A percentile compares a stretch with the other conserved stretches of the same genome.
Evolutionary conservation across 371 early-diverging fungal species (phyloP).

Genomic region (Actinomucor elegans): DNA sequence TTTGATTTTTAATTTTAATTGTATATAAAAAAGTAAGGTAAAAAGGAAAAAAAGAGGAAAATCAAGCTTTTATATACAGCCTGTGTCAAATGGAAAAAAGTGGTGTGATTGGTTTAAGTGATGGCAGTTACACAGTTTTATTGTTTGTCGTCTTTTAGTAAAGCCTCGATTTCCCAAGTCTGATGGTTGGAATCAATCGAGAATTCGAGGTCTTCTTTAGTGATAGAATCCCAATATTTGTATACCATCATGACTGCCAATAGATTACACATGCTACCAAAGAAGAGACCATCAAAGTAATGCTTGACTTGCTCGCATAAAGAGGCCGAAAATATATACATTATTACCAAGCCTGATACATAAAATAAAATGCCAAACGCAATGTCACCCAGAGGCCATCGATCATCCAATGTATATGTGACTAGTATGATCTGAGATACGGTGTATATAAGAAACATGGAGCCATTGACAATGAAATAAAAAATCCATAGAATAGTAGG

Average conservation of each 20-base stretch:
- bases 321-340: constrained; percentile 61
- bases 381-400: constrained; percentile 87
- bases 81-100: constrained; percentile 10
- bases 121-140: constrained; percentile 9
- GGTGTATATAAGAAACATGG: constrained; percentile 71
- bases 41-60: constrained; percentile 2
- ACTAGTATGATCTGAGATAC: constrained; percentile 83
- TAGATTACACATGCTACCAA: constrained; percentile 74
- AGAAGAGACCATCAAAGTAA: constrained; percentile 89
- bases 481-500: constrained; percentile 74
- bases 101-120: constrained; percentile 8
- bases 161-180: constrained; percentile 49
- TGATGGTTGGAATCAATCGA: constrained; percentile 71
- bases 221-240: constrained; percentile 94
- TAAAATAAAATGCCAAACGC: constrained; percentile 78
- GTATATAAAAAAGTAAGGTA: neutral
- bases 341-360: constrained; percentile 68
- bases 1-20: neutral
- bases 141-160: constrained; percentile 10
- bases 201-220: constrained; percentile 90
- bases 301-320: constrained; percentile 81
- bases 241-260: constrained; percentile 93
- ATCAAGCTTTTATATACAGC: constrained; percentile 7
- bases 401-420: constrained; percentile 82
- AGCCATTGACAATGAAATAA: constrained; percentile 73